phyloP scores from a whole-genome alignment of 345 rosid genomes.

The Arabis alpina region DNA sequence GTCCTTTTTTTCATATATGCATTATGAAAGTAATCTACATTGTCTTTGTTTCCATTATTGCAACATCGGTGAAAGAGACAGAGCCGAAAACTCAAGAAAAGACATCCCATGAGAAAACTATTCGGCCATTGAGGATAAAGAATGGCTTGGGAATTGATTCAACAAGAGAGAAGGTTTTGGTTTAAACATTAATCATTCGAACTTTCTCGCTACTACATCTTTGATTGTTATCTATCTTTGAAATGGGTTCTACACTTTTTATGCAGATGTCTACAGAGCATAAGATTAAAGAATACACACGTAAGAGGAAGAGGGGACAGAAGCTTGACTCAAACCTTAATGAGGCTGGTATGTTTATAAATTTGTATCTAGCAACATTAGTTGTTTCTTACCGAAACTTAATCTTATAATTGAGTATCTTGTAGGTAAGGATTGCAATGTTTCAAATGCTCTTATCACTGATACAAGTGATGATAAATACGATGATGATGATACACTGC shows the following conservation, averaged over 20 bases:
- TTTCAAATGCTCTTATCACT: background rate
- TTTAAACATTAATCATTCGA: background rate
- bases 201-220: background rate
- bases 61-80: conserved; percentile 12
- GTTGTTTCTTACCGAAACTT: background rate
- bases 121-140: background rate
- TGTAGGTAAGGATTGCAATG: conserved; percentile 27
- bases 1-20: background rate
- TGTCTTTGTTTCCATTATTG: conserved; percentile 41
- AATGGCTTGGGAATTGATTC: background rate
- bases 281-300: background rate
- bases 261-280: conserved; percentile 16
- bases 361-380: background rate
- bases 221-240: background rate
- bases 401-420: background rate
- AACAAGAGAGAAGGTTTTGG: background rate
- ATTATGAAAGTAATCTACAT: conserved; percentile 18
- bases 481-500: conserved; percentile 28
- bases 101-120: conserved; percentile 17
- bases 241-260: conserved; percentile 3
- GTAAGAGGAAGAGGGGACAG: conserved; percentile 16
- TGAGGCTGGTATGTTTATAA: conserved; percentile 9
- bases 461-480: background rate
- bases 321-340: background rate
- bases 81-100: conserved; percentile 28